Percentiles rank a stretch among this genome's conserved stretches.
phyloP scores from a whole-genome alignment of 1,139 yeast species.

The Sugiyamaella xylanicola region DNA sequence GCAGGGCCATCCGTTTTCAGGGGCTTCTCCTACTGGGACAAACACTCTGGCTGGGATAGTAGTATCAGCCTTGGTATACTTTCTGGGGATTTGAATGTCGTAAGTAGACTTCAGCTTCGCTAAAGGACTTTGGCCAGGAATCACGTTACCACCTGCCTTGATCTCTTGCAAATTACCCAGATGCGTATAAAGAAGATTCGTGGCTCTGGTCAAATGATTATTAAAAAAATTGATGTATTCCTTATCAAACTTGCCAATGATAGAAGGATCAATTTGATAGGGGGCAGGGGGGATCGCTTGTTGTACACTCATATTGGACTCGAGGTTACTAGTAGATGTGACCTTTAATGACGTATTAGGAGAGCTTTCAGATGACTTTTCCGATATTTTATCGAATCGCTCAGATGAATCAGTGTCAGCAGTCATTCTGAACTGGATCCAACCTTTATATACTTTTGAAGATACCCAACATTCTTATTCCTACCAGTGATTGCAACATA shows the following conservation, averaged over 20 bases:
- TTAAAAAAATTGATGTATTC: slow-evolving; percentile 47
- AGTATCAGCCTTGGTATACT: slow-evolving; percentile 37
- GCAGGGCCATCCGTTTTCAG: slow-evolving; percentile 50
- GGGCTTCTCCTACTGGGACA: slow-evolving; percentile 45
- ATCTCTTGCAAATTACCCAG: slow-evolving; percentile 45
- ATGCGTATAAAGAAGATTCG: slow-evolving; percentile 48
- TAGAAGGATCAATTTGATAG: slow-evolving; percentile 25
- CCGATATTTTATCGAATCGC: background rate
- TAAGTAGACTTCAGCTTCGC: slow-evolving; percentile 39
- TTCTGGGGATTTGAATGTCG: slow-evolving; percentile 47
- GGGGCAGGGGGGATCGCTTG: slow-evolving; percentile 26
- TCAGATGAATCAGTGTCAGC: background rate
- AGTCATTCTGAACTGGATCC: background rate
- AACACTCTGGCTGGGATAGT: slow-evolving; percentile 48
- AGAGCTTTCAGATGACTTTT: background rate
- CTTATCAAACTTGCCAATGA: slow-evolving; percentile 42
- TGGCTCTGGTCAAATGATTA: slow-evolving; percentile 37
- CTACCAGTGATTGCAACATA: background rate
- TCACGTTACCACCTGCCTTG: slow-evolving; percentile 51
- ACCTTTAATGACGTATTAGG: background rate
- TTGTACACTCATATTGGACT: slow-evolving; percentile 21
- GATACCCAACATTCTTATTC: background rate
- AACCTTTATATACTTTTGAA: slow-evolving; percentile 5
- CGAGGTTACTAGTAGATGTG: background rate
- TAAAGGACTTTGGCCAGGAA: slow-evolving; percentile 49